Percentiles rank a stretch among this genome's conserved stretches.
Evolutionary conservation across 1,284 basidiomycete genomes (phyloP).

Genomic region (Fereydounia khargensis): DNA sequence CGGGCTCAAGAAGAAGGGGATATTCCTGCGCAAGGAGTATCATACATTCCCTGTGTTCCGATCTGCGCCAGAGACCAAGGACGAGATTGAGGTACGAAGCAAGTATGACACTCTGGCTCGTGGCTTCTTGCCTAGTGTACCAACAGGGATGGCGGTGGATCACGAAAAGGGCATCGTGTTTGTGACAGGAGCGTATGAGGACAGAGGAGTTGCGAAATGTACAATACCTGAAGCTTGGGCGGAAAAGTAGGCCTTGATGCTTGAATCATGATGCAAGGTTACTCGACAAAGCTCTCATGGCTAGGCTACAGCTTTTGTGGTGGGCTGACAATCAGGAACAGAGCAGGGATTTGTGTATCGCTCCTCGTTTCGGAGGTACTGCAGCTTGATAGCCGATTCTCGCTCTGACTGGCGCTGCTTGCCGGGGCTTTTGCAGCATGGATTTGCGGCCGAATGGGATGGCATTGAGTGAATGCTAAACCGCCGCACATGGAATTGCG

Average conservation of each 20-base stretch:
- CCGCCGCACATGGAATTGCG: too few relatives aligned
- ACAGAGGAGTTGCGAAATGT: slow-evolving; percentile 34
- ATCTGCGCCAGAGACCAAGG: slow-evolving; percentile 17
- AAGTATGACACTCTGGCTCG: slow-evolving; percentile 8
- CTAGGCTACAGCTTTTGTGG: too few relatives aligned
- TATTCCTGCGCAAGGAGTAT: slow-evolving; percentile 27
- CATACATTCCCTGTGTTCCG: slow-evolving; percentile 28
- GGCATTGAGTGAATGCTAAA: too few relatives aligned
- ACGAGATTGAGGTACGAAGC: slow-evolving; percentile 13
- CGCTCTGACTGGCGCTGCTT: too few relatives aligned
- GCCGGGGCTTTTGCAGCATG: too few relatives aligned
- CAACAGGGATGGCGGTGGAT: slow-evolving; percentile 37
- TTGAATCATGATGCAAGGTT: too few relatives aligned
- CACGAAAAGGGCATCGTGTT: slow-evolving; percentile 16
- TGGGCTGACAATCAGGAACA: too few relatives aligned
- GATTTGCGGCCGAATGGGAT: too few relatives aligned
- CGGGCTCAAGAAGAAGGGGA: slow-evolving; percentile 15
- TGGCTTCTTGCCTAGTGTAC: slow-evolving; percentile 34
- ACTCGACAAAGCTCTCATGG: too few relatives aligned
- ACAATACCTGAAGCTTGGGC: slow-evolving; percentile 22
- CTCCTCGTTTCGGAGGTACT: too few relatives aligned
- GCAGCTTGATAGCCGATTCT: too few relatives aligned
- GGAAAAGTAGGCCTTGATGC: slow-evolving; percentile 21
- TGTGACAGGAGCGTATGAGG: slow-evolving; percentile 38
- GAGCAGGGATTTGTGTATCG: too few relatives aligned